These are phyloP conservation scores for Panaeolus cyanescens DNA, from an alignment of 768 basidiomycete genomes.

Conservation along the genomic window DNA sequence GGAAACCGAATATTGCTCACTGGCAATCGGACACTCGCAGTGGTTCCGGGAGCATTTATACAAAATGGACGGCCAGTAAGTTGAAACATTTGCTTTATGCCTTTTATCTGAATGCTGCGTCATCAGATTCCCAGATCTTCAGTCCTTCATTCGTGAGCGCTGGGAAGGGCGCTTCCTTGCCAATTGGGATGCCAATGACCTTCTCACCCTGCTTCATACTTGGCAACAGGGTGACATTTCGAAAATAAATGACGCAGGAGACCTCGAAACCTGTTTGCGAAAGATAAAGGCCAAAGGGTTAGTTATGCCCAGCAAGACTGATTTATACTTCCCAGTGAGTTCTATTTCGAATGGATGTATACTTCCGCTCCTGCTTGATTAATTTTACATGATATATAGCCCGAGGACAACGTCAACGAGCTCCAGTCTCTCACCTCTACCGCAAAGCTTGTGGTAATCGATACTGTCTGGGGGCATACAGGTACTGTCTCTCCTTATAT, in stretches of 20 bases:
- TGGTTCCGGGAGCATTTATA: conserved; percentile 57
- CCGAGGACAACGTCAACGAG: conserved; percentile 55
- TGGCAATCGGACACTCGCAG: too few relatives aligned
- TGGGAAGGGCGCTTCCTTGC: conserved; percentile 49
- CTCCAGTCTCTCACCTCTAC: conserved; percentile 40
- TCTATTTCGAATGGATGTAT: background rate
- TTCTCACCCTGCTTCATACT: conserved; percentile 48
- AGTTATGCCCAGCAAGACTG: conserved; percentile 61
- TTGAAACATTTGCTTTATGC: background rate
- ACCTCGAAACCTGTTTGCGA: conserved; percentile 40
- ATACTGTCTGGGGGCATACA: conserved; percentile 59
- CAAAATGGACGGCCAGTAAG: conserved; percentile 41
- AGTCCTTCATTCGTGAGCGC: conserved; percentile 50
- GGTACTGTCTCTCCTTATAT: conserved; percentile 29
- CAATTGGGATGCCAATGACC: conserved; percentile 56
- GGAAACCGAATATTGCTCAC: too few relatives aligned
- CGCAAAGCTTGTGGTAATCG: conserved; percentile 51
- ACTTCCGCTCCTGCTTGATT: background rate
- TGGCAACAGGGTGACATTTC: conserved; percentile 56
- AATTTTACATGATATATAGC: conserved; percentile 30
- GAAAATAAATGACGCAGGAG: conserved; percentile 39
- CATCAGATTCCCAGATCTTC: conserved; percentile 45
- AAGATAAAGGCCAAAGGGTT: conserved; percentile 52
- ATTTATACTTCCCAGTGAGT: conserved; percentile 56
- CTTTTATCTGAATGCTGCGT: background rate